Evolutionary conservation across 768 basidiomycete species (phyloP), one percentile per base, ranked within the genome.

Genomic region (Termitomyces sp.): DNA sequence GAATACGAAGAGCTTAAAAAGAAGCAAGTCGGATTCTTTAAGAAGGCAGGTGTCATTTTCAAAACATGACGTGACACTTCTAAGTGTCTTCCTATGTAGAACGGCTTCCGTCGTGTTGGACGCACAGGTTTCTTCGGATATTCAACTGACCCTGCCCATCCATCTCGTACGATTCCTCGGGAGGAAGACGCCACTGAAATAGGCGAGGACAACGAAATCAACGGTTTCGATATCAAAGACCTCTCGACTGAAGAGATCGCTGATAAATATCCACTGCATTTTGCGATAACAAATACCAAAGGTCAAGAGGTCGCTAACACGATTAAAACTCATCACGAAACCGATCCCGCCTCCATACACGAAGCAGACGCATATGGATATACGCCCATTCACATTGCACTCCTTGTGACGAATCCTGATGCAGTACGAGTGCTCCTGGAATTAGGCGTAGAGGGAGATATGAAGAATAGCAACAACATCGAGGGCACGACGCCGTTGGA

Each of bases 61-160:
- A 40, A n/a, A 50, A 26, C 26, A 24, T 50, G 49, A 50, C 26
- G 26, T 40, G 38, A n/a, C n/a, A 26, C 24, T 38, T 28, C 55
- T 55, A 21, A 53, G 46, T 34, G 32, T 11, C 21, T 24, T 21
- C n/a, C 21, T n/a, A 24, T 9, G 17, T 35, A 58, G 58, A 55
- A 58, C 22, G 54, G 51, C 3, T 58, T 58, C 28, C 54, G 58
- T 38, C 58, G 58, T 21, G 35, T 58, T 43, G 58, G 58, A 22
- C 49, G 50, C 19, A 58, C 58, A 15, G 34, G 37, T 5, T 58
- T 58, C 51, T 58, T 58, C 28, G 58, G 58, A 9, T 56, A 46
- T 37, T 58, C 58, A 17, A 34, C 53, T 11, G 37, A 54, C 38
- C 48, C 49, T 5, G 6, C 19, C 10, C 57, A 58, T 45, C 57